Evolutionary conservation across 2,329 filamentous ascomycete genomes (phyloP), one percentile per base, ranked within the genome.

Genomic region (Penicillium sp.): DNA sequence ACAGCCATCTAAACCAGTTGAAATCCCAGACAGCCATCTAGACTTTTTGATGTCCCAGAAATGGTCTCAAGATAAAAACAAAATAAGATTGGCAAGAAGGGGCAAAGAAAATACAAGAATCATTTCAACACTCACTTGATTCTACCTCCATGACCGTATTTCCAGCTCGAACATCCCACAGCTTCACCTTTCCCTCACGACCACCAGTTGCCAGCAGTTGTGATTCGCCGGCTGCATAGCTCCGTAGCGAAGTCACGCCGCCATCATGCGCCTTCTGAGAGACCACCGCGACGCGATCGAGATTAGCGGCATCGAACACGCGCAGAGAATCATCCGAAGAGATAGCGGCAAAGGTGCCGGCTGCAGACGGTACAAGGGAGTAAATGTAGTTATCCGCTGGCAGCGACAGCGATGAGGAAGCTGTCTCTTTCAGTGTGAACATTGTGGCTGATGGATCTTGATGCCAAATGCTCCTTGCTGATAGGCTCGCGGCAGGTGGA

Each of bases 301-400:
- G 67, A 48, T 68, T 66, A 42, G 67, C 60, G 29, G 70, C 71
- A 62, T 78, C 74, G 58, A 79, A 74, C 8, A 76, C 60, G 14
- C 77, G 74, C 50, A 79, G 65, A 19, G 77, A 79, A 64, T 79
- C 75, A 67, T 79, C 77, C 19, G 77, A 79, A 8, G 76, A 77
- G 54, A 79, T 79, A 43, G 74, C 75, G 14, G 76, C 76, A 45
- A 79, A 71, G 9, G 66, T 64, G 25, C 64, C 65, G 25, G 65
- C 60, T 14, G 67, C 67, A 8, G 68, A 67, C 2, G 69, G 60
- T 6, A 69, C 64, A 50, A 79, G 68, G 10, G 71, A 70, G 63
- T 79, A 79, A 61, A 79, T 78, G 67, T 79, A 79, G 59, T 71
- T 77, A 29, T 72, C 71, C 37, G 69, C 53, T 1, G 76, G 71